Evolutionary conservation across 2,329 filamentous ascomycete genomes (phyloP).

Genomic region (Fusarium humuli): DNA sequence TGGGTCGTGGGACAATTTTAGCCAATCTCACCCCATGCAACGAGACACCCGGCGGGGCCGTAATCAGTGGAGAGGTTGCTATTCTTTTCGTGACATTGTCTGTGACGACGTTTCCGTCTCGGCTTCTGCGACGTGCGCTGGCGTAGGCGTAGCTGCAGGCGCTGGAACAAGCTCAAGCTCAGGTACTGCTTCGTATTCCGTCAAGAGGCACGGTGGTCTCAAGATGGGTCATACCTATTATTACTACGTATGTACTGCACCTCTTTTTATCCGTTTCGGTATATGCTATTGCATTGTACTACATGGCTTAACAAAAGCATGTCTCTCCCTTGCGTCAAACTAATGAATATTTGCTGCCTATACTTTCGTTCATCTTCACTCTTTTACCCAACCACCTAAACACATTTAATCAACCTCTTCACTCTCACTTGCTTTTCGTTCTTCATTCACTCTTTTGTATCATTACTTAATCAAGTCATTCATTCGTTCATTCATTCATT

Average conservation of each 20-base stretch:
- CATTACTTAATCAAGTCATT: conserved; percentile 17
- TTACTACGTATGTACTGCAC: conserved; percentile 80
- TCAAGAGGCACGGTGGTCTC: conserved; percentile 78
- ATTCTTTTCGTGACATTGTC: conserved; percentile 86
- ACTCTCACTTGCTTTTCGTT: conserved; percentile 23
- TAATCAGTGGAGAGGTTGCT: conserved; percentile 87
- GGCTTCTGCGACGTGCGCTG: conserved; percentile 41
- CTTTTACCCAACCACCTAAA: conserved; percentile 31
- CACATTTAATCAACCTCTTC: conserved; percentile 34
- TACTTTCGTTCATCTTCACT: conserved; percentile 21
- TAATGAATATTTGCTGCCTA: conserved; percentile 19
- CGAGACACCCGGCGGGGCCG: conserved; percentile 79
- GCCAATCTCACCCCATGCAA: conserved; percentile 81
- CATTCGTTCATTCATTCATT: conserved; percentile 23
- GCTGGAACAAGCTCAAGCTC: conserved; percentile 39
- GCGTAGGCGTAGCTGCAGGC: conserved; percentile 38
- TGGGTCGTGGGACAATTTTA: conserved; percentile 97
- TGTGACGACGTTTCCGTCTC: conserved; percentile 75
- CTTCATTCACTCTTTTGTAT: conserved; percentile 24
- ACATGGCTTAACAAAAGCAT: conserved; percentile 26
- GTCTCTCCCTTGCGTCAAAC: conserved; percentile 38
- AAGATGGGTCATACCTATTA: conserved; percentile 96
- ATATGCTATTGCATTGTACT: conserved; percentile 15
- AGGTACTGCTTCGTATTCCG: conserved; percentile 40
- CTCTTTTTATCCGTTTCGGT: conserved; percentile 31